These are phyloP conservation scores for Colletotrichum tropicicola DNA, from an alignment of 2,329 filamentous ascomycete genomes.

Conservation along the genomic window DNA sequence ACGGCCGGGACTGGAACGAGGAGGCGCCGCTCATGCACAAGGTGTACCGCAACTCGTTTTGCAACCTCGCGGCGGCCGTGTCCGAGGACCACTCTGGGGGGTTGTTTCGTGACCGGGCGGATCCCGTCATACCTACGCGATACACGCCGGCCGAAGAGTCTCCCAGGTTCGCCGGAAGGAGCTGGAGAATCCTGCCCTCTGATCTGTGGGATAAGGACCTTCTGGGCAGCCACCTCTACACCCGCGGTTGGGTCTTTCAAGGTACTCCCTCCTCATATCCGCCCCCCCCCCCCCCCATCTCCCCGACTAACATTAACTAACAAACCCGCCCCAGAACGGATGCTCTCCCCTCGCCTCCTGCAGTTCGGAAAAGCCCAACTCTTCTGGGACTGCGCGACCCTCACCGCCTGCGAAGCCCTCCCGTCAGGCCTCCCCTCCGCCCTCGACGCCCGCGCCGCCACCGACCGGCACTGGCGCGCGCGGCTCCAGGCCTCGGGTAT, in stretches of 20 bases:
- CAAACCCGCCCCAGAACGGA: constrained; percentile 2
- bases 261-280: neutral
- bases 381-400: constrained; percentile 36
- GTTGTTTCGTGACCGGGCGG: constrained; percentile 2
- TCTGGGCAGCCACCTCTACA: constrained; percentile 1
- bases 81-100: constrained; percentile 15
- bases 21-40: constrained; percentile 29
- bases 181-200: neutral
- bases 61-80: constrained; percentile 30
- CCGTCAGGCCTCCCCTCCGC: constrained; percentile 30
- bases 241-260: constrained; percentile 24
- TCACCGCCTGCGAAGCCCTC: constrained; percentile 31
- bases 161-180: neutral
- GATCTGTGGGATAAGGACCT: constrained; percentile 13
- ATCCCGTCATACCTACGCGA: neutral
- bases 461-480: constrained; percentile 5
- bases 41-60: constrained; percentile 27
- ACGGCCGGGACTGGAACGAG: constrained; percentile 28
- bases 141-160: neutral
- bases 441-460: neutral
- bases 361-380: constrained; percentile 33
- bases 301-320: neutral
- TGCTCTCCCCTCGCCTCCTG: constrained; percentile 34
- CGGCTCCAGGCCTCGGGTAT: neutral
- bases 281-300: accelerated